These are phyloP conservation scores for Ulmus americana DNA, from an alignment of 331 rosid species.

Conservation along the genomic window DNA sequence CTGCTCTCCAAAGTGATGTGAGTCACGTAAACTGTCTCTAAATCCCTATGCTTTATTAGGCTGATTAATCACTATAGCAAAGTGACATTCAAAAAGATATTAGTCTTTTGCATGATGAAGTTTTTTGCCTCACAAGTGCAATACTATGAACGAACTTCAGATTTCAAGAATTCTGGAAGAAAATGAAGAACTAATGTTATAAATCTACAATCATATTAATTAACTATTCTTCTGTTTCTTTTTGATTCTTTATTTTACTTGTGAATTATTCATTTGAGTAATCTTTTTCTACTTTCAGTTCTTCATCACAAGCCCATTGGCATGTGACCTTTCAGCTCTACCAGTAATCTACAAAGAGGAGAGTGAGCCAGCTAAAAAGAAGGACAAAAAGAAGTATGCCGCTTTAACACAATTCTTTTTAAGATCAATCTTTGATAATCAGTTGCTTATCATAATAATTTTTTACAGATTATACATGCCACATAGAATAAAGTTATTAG, in stretches of 20 bases:
- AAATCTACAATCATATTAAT: not conserved
- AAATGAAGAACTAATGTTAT: not conserved
- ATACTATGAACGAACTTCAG: no score
- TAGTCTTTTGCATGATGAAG: not conserved
- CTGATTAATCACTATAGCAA: not conserved
- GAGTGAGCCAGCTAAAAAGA: constrained; percentile 35
- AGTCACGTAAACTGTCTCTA: constrained; percentile 6
- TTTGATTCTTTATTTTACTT: constrained; percentile 7
- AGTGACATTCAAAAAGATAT: not conserved
- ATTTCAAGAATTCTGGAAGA: not conserved
- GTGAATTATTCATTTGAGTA: not conserved
- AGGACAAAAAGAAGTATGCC: constrained; percentile 40
- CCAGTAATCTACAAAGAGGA: constrained; percentile 40
- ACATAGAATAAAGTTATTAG: not conserved
- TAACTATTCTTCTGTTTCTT: not conserved
- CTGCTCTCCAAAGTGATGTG: constrained; percentile 56
- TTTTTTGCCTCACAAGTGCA: no score
- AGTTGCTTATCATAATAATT: no score
- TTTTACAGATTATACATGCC: not conserved
- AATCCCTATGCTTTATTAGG: not conserved
- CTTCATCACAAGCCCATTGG: constrained; percentile 53
- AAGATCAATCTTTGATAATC: constrained; percentile 1
- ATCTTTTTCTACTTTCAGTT: constrained; percentile 40
- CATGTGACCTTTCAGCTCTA: constrained; percentile 47
- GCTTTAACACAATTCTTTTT: not conserved